phyloP scores from a whole-genome alignment of 2,329 filamentous ascomycete species.

The Trichoderma asperellum region DNA sequence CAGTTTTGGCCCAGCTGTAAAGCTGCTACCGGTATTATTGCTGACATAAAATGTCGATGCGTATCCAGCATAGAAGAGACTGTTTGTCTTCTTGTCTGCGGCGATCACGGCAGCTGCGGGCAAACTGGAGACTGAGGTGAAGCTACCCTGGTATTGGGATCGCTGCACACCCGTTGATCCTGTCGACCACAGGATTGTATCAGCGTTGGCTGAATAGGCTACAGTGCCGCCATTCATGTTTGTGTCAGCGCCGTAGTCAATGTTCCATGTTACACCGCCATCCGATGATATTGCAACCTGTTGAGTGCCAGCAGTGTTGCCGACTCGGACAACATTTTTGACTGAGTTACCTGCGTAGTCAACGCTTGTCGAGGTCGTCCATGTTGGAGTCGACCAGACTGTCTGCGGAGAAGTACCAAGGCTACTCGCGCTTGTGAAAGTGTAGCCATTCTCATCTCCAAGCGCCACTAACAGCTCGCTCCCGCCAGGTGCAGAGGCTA shows the following conservation, averaged over 20 bases:
- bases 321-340: conserved; percentile 20
- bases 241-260: conserved; percentile 18
- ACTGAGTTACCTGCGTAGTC: conserved; percentile 19
- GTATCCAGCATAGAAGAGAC: conserved; percentile 14
- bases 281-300: conserved; percentile 18
- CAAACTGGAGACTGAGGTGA: conserved; percentile 15
- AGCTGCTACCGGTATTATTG: conserved; percentile 13
- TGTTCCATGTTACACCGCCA: conserved; percentile 20
- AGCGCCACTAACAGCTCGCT: conserved; percentile 4
- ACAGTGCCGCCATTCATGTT: conserved; percentile 19
- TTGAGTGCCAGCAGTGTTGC: conserved; percentile 22
- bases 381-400: conserved; percentile 17
- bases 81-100: conserved; percentile 17
- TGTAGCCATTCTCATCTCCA: conserved; percentile 16
- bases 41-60: conserved; percentile 16
- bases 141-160: conserved; percentile 17
- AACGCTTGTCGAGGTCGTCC: conserved; percentile 15
- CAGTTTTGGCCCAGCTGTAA: conserved; percentile 8
- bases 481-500: conserved; percentile 11
- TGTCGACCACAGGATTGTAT: conserved; percentile 22
- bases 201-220: conserved; percentile 16
- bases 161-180: conserved; percentile 16
- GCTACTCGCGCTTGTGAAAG: neutral
- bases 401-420: conserved; percentile 17
- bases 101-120: conserved; percentile 15